These are phyloP conservation scores for Globisporangium sylvaticum DNA, from an alignment of 352 stramenopile species.

Conservation along the genomic window DNA sequence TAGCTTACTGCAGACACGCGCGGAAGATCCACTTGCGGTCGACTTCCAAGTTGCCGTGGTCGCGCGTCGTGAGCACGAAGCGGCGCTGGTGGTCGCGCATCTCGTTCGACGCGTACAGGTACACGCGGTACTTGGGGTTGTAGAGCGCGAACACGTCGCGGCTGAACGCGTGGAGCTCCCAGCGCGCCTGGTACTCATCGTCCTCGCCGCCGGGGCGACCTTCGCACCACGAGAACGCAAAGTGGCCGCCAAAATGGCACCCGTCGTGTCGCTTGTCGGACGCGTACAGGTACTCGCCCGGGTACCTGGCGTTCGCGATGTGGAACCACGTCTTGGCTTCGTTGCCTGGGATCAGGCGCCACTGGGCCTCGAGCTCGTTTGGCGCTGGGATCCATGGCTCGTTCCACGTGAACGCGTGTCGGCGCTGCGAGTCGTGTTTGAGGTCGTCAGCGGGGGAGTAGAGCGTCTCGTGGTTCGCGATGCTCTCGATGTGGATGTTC, in stretches of 20 bases:
- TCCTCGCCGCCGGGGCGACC: neutral
- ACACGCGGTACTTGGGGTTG: conserved; percentile 1
- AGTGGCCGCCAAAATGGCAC: neutral
- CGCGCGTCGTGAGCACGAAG: neutral
- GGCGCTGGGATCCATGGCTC: neutral
- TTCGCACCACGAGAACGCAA: conserved; percentile 1
- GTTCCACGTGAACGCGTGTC: conserved; percentile 3
- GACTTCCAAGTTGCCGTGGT: neutral
- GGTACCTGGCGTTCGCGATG: conserved; percentile 6
- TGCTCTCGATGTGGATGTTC: conserved; percentile 1
- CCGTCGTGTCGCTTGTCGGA: neutral
- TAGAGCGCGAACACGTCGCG: conserved; percentile 10
- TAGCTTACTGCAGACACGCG: neutral
- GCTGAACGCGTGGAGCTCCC: conserved; percentile 5
- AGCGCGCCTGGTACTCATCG: neutral
- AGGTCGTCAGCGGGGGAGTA: conserved; percentile 2
- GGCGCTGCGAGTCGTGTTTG: neutral
- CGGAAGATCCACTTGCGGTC: conserved; percentile 1
- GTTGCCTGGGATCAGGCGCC: conserved; percentile 1
- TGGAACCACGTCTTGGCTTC: conserved; percentile 11
- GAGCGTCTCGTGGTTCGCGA: neutral
- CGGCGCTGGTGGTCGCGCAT: conserved; percentile 2
- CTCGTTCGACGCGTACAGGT: conserved; percentile 4
- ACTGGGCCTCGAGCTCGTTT: neutral
- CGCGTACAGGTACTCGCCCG: conserved; percentile 3